These are phyloP conservation scores for Quercus cerris DNA, from an alignment of 306 rosid genomes.

Conservation along the genomic window DNA sequence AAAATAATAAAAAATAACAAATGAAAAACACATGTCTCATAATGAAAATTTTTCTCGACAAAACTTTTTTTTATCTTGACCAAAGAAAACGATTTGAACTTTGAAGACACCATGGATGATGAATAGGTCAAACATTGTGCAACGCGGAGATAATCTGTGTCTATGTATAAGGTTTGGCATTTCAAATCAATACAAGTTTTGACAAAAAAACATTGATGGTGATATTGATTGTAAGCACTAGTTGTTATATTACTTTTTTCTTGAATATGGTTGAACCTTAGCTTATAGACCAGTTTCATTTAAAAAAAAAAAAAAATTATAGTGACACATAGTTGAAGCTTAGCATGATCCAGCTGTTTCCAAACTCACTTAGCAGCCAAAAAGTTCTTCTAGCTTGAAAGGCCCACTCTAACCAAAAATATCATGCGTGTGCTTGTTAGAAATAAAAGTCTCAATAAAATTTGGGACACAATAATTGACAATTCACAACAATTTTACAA, in stretches of 20 bases:
- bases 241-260: background rate
- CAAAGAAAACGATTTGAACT: background rate
- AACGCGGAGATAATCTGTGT: background rate
- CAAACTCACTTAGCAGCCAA: background rate
- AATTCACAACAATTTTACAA: too few relatives aligned
- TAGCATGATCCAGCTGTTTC: constrained; percentile 14
- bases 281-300: too few relatives aligned
- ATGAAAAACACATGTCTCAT: too few relatives aligned
- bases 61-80: background rate
- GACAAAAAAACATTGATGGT: background rate
- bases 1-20: too few relatives aligned
- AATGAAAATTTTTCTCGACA: too few relatives aligned
- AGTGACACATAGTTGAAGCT: constrained; percentile 4
- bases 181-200: background rate
- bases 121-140: background rate
- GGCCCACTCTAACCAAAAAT: background rate
- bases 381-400: background rate
- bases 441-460: too few relatives aligned
- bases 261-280: background rate
- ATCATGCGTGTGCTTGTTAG: background rate
- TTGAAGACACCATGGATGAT: background rate
- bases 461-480: too few relatives aligned
- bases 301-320: too few relatives aligned
- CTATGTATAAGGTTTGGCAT: background rate
- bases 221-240: background rate